Conservation (phyloP, 2,329 filamentous ascomycete genomes). For the Epichloe scottii region DNA sequence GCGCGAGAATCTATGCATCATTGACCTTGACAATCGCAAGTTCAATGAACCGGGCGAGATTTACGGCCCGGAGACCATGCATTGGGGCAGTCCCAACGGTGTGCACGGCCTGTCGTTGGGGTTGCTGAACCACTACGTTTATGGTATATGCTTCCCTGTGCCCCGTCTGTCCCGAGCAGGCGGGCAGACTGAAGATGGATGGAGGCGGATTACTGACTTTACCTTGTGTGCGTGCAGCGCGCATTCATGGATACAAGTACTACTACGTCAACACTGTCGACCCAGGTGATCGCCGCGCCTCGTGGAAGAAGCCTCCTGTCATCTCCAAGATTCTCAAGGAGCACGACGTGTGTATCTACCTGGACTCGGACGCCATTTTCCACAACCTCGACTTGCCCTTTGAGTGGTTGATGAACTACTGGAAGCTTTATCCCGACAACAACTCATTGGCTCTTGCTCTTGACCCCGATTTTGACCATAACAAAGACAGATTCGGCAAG, state of each 20-base stretch:
- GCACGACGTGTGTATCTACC: constrained; percentile 30
- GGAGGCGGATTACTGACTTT: not conserved
- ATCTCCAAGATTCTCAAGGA: constrained; percentile 29
- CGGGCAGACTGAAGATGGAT: not conserved
- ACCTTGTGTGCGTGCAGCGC: constrained; percentile 16
- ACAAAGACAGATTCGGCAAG: constrained; percentile 27
- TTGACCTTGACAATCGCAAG: constrained; percentile 30
- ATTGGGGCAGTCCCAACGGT: constrained; percentile 20
- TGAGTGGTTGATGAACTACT: constrained; percentile 36
- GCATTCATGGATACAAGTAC: constrained; percentile 35
- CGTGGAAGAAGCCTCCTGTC: constrained; percentile 33
- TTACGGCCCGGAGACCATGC: constrained; percentile 22
- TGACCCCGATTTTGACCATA: constrained; percentile 25
- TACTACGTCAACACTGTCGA: constrained; percentile 28
- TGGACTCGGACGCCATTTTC: constrained; percentile 34
- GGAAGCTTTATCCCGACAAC: constrained; percentile 25
- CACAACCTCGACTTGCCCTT: constrained; percentile 29
- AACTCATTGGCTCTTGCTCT: constrained; percentile 30
- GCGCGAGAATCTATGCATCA: constrained; percentile 29
- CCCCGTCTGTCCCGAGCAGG: not conserved
- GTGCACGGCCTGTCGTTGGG: constrained; percentile 27
- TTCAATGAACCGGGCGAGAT: constrained; percentile 24
- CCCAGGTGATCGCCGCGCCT: constrained; percentile 28
- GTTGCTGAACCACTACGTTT: constrained; percentile 32
- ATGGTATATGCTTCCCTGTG: constrained; percentile 17